Evolutionary conservation across 352 stramenopile species (phyloP).

Genomic region (Pythium diclinum): DNA sequence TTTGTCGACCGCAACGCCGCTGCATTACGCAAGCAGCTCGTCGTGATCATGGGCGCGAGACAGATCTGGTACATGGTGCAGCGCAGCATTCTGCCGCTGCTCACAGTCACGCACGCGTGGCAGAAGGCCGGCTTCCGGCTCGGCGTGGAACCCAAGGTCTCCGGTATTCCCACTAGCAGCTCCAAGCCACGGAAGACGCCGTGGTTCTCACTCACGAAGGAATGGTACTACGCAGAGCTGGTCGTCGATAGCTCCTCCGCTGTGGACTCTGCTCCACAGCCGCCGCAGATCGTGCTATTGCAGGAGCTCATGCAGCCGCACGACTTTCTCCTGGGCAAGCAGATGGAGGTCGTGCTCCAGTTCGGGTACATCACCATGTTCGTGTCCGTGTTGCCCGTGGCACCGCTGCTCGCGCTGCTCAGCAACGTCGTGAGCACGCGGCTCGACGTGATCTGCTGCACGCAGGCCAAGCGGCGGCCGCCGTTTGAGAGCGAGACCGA

Average conservation of each 20-base stretch:
- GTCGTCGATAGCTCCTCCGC: slow-evolving; percentile 16
- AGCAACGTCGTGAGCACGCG: slow-evolving; percentile 88
- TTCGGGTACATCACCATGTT: slow-evolving; percentile 96
- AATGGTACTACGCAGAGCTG: slow-evolving; percentile 63
- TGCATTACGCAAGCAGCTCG: slow-evolving; percentile 55
- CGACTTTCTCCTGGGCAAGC: slow-evolving; percentile 71
- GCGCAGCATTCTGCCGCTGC: slow-evolving; percentile 49
- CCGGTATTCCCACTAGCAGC: background rate
- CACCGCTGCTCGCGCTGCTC: slow-evolving; percentile 82
- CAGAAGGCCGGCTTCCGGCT: slow-evolving; percentile 38
- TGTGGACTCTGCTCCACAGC: slow-evolving; percentile 5
- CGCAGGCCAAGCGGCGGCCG: slow-evolving; percentile 66
- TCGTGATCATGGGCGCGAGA: slow-evolving; percentile 68
- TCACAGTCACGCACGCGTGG: slow-evolving; percentile 50
- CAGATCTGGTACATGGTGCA: slow-evolving; percentile 66
- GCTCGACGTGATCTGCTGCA: slow-evolving; percentile 79
- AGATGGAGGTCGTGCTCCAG: slow-evolving; percentile 81
- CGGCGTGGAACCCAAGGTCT: background rate
- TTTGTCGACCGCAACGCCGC: slow-evolving; percentile 58
- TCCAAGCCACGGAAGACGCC: background rate
- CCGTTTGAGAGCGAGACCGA: slow-evolving; percentile 79
- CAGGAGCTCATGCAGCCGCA: slow-evolving; percentile 73
- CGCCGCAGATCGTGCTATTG: slow-evolving; percentile 51
- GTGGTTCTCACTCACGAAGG: slow-evolving; percentile 32
- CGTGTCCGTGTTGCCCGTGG: slow-evolving; percentile 87